Evolutionary conservation across 306 rosid species (phyloP).

Genomic region (Cicer bijugum): DNA sequence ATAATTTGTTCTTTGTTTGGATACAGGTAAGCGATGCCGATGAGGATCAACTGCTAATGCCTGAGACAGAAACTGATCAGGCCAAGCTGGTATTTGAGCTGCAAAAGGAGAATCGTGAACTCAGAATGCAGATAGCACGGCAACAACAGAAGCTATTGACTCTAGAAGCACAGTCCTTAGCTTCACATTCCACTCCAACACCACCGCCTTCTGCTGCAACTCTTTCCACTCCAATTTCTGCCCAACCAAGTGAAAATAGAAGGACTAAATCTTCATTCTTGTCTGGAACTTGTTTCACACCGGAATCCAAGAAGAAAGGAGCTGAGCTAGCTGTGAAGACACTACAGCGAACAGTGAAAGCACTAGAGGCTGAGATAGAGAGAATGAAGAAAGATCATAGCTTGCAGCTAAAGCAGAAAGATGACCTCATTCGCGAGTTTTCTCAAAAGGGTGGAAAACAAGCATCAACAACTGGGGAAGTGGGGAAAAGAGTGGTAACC

Average conservation of each 20-base stretch:
- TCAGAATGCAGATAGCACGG: constrained; percentile 72
- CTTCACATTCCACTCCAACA: constrained; percentile 76
- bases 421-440: constrained; percentile 69
- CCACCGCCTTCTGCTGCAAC: constrained; percentile 78
- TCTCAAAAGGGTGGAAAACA: constrained; percentile 57
- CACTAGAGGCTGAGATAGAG: constrained; percentile 78
- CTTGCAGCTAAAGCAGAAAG: constrained; percentile 75
- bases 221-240: constrained; percentile 69
- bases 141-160: constrained; percentile 80
- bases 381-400: constrained; percentile 71
- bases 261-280: constrained; percentile 73
- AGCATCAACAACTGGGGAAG: constrained; percentile 39
- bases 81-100: constrained; percentile 78
- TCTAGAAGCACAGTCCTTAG: constrained; percentile 72
- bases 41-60: constrained; percentile 59
- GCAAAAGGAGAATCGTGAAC: constrained; percentile 86
- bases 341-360: constrained; percentile 65
- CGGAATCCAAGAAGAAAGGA: constrained; percentile 74
- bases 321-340: constrained; percentile 61
- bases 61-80: constrained; percentile 75
- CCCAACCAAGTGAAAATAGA: constrained; percentile 64
- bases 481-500: constrained; percentile 56
- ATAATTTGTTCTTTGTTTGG: constrained; percentile 32
- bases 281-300: constrained; percentile 73
- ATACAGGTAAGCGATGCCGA: constrained; percentile 67